phyloP scores from a whole-genome alignment of 345 rosid genomes.

The Melastoma malabathricum region DNA sequence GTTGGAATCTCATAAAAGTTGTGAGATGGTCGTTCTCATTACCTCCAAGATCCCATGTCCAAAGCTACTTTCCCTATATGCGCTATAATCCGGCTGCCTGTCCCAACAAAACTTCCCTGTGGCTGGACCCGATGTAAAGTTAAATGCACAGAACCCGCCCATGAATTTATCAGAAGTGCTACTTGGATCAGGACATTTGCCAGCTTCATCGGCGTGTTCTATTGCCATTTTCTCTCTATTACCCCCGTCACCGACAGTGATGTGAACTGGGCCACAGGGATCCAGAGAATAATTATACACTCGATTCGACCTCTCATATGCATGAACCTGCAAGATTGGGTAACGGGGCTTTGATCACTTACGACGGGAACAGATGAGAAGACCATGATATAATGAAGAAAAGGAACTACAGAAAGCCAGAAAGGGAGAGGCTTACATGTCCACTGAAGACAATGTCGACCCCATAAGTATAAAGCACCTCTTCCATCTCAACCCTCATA shows the following conservation, averaged over 20 bases:
- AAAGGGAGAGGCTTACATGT: constrained; percentile 30
- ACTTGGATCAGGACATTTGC: constrained; percentile 56
- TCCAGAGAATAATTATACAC: constrained; percentile 70
- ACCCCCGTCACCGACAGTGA: constrained; percentile 75
- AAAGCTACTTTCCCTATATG: constrained; percentile 82
- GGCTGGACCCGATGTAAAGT: constrained; percentile 63
- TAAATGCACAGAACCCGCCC: constrained; percentile 64
- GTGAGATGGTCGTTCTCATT: background rate
- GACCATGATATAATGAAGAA: background rate
- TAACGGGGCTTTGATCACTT: constrained; percentile 1
- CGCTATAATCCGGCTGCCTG: constrained; percentile 80
- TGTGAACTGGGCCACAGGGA: constrained; percentile 71
- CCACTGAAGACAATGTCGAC: constrained; percentile 78
- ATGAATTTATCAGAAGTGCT: constrained; percentile 35
- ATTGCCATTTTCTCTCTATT: constrained; percentile 48
- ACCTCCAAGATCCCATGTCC: constrained; percentile 97
- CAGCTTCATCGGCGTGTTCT: constrained; percentile 72
- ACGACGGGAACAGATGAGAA: background rate
- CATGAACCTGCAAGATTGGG: constrained; percentile 45
- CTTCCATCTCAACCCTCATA: constrained; percentile 77
- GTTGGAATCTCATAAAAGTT: no score
- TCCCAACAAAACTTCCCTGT: constrained; percentile 83
- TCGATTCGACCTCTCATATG: constrained; percentile 87
- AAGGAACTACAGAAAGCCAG: background rate
- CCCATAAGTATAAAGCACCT: constrained; percentile 37